These are phyloP conservation scores for Bolboschoenus planiculmis DNA, from an alignment of 176 grass and related monocot genomes.

Conservation along the genomic window DNA sequence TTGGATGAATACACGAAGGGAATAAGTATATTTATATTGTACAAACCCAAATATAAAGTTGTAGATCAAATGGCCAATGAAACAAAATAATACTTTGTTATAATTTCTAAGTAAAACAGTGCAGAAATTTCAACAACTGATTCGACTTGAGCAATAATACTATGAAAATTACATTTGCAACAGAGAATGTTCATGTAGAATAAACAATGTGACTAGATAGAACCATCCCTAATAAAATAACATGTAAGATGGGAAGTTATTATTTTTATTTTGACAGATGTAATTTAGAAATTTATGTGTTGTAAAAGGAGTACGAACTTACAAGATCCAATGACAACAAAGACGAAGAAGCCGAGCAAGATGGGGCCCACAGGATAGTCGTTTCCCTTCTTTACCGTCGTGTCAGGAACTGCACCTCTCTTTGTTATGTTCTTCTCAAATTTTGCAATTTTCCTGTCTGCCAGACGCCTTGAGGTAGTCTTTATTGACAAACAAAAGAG, in stretches of 20 bases:
- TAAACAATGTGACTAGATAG: not conserved
- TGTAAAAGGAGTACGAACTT: constrained; percentile 31
- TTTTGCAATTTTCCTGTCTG: constrained; percentile 56
- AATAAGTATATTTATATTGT: not conserved
- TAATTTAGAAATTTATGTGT: not conserved
- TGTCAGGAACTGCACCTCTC: constrained; percentile 74
- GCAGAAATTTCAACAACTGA: not conserved
- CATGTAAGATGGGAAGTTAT: not conserved
- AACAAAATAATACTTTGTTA: not conserved
- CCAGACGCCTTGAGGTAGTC: constrained; percentile 77
- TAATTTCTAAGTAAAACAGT: not conserved
- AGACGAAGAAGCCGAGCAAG: constrained; percentile 70
- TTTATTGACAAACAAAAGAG: constrained; percentile 22
- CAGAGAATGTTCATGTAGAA: not conserved
- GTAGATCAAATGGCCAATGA: not conserved
- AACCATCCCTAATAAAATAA: not conserved
- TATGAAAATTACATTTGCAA: not conserved
- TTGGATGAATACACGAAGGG: not conserved
- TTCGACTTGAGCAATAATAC: not conserved
- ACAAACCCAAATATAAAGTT: not conserved
- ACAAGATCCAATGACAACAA: constrained; percentile 80
- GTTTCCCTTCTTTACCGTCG: constrained; percentile 52
- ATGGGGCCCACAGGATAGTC: constrained; percentile 70
- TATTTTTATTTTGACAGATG: not conserved
- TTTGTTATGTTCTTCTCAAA: constrained; percentile 86